Conservation (phyloP, 2,329 filamentous ascomycete genomes). For the Penicillium sp. region DNA sequence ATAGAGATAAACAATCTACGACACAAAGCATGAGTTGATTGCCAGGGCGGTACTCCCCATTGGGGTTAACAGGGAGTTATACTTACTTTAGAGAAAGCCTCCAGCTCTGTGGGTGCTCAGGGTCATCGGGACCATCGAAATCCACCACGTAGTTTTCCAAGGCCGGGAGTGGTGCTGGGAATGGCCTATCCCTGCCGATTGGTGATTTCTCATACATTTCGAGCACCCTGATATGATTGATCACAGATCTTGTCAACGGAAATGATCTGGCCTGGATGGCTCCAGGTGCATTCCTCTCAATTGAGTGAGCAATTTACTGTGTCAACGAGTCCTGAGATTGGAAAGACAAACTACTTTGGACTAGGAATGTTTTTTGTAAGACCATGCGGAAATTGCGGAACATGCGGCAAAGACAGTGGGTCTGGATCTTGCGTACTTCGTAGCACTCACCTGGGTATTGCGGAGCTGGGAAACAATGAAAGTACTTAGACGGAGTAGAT, state of each 20-base stretch:
- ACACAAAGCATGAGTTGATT: not conserved
- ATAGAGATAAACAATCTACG: slow-evolving; percentile 24
- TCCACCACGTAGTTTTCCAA: slow-evolving; percentile 57
- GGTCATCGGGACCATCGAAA: slow-evolving; percentile 55
- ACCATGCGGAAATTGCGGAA: slow-evolving; percentile 4
- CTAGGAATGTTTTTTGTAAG: not conserved
- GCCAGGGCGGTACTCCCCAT: not conserved
- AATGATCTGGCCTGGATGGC: not conserved
- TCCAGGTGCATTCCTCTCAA: no score
- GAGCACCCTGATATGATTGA: not conserved
- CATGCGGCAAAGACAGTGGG: not conserved
- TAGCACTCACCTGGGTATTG: slow-evolving; percentile 1
- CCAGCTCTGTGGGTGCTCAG: slow-evolving; percentile 57
- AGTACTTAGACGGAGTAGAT: no score
- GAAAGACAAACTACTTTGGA: not conserved
- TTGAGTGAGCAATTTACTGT: no score
- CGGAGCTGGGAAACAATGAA: not conserved
- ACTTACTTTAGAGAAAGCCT: slow-evolving; percentile 46
- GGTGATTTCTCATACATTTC: slow-evolving; percentile 14
- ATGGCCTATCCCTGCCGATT: slow-evolving; percentile 45
- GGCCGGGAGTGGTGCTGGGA: slow-evolving; percentile 51
- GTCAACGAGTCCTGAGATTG: no score
- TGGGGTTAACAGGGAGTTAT: not conserved
- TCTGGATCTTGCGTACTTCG: no score
- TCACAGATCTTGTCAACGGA: not conserved